A percentile compares a stretch with the other conserved stretches of the same genome.
These are phyloP conservation scores for Globisporangium splendens DNA, from an alignment of 352 stramenopile species.

Conservation along the genomic window DNA sequence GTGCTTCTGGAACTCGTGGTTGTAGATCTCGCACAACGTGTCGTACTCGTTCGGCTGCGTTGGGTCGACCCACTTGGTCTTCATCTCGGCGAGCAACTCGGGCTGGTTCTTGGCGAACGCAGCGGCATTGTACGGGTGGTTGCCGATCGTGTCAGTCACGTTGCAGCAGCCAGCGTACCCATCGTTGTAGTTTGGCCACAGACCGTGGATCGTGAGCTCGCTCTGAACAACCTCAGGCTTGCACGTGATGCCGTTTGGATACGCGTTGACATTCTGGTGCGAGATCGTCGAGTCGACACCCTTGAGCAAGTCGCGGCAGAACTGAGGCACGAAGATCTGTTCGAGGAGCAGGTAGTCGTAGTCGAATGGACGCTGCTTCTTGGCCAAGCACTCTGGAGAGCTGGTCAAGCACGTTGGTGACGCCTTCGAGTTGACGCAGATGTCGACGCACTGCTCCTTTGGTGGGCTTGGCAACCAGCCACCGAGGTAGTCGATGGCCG, in stretches of 20 bases:
- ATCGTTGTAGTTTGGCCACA: constrained; percentile 70
- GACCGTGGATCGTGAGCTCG: constrained; percentile 62
- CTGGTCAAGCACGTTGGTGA: constrained; percentile 48
- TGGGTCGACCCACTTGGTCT: constrained; percentile 32
- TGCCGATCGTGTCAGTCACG: constrained; percentile 36
- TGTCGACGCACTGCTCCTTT: constrained; percentile 60
- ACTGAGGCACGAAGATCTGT: constrained; percentile 76
- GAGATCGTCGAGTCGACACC: constrained; percentile 70
- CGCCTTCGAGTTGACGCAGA: constrained; percentile 51
- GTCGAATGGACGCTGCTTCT: constrained; percentile 57
- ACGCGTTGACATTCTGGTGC: constrained; percentile 65
- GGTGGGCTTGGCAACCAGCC: constrained; percentile 40
- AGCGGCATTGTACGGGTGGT: constrained; percentile 48
- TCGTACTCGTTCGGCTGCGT: constrained; percentile 19
- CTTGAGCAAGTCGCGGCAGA: constrained; percentile 66
- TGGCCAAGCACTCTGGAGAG: constrained; percentile 43
- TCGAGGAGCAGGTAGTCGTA: constrained; percentile 78
- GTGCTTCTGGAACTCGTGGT: constrained; percentile 89
- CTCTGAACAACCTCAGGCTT: constrained; percentile 27
- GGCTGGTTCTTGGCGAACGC: constrained; percentile 25
- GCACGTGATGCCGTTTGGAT: constrained; percentile 38
- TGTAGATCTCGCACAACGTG: constrained; percentile 76
- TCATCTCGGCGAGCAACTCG: constrained; percentile 44
- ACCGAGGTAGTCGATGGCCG: constrained; percentile 41
- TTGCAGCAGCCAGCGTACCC: constrained; percentile 65